Conservation (phyloP, 2,329 filamentous ascomycete genomes). For the Blastomyces emzantsi region DNA sequence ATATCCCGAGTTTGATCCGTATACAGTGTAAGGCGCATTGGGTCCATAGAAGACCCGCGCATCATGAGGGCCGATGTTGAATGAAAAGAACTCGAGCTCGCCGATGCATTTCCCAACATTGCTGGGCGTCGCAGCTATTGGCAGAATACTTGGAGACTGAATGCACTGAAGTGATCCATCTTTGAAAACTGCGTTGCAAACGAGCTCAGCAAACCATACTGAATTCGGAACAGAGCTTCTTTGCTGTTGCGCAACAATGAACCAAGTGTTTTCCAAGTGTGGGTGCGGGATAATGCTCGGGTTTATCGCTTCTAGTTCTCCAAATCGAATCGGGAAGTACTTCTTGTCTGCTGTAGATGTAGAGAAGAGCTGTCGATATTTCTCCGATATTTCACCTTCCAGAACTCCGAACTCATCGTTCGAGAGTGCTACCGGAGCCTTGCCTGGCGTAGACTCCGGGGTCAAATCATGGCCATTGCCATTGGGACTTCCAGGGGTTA, state of each 20-base stretch:
- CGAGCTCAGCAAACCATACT: slow-evolving; percentile 38
- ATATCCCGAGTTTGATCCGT: slow-evolving; percentile 47
- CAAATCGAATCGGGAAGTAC: slow-evolving; percentile 46
- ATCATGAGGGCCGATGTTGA: slow-evolving; percentile 49
- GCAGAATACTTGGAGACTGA: slow-evolving; percentile 34
- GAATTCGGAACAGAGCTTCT: slow-evolving; percentile 22
- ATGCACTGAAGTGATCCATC: slow-evolving; percentile 33
- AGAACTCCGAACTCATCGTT: not conserved
- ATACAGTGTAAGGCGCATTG: slow-evolving; percentile 42
- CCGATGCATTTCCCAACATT: slow-evolving; percentile 39
- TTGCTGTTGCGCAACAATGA: slow-evolving; percentile 44
- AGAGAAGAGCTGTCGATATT: slow-evolving; percentile 38
- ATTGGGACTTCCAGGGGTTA: not conserved
- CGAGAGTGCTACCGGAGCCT: not conserved
- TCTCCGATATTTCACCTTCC: slow-evolving; percentile 11
- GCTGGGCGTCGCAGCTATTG: slow-evolving; percentile 40
- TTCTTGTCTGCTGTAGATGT: slow-evolving; percentile 37
- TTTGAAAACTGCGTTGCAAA: slow-evolving; percentile 44
- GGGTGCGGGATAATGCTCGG: slow-evolving; percentile 53
- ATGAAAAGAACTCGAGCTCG: slow-evolving; percentile 34
- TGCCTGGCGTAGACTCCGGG: not conserved
- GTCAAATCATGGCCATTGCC: not conserved
- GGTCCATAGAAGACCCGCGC: slow-evolving; percentile 51
- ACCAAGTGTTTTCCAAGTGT: slow-evolving; percentile 39
- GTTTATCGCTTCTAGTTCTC: slow-evolving; percentile 38